These are phyloP conservation scores for Didymella keratinophila DNA, from an alignment of 2,329 filamentous ascomycete species.

Conservation along the genomic window DNA sequence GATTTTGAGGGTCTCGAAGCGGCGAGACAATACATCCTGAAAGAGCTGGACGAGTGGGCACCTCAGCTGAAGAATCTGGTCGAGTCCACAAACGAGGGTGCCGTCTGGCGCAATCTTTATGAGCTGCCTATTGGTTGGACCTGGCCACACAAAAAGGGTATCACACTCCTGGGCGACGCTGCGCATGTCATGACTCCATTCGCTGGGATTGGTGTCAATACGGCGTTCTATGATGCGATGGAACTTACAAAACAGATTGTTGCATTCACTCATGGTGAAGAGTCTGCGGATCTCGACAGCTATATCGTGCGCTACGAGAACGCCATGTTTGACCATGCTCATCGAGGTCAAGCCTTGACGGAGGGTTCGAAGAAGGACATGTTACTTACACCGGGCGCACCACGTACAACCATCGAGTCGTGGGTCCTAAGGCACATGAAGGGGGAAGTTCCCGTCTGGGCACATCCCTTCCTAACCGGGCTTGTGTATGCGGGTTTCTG, in stretches of 20 bases:
- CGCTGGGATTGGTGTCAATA: constrained; percentile 51
- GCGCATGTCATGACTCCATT: constrained; percentile 53
- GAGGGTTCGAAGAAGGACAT: constrained; percentile 58
- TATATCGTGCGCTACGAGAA: constrained; percentile 46
- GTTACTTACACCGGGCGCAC: constrained; percentile 59
- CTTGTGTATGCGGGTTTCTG: constrained; percentile 29
- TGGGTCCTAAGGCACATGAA: constrained; percentile 34
- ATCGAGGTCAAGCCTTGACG: constrained; percentile 45
- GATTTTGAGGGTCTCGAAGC: constrained; percentile 30
- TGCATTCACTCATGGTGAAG: constrained; percentile 24
- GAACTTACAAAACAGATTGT: constrained; percentile 47
- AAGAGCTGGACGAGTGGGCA: constrained; percentile 44
- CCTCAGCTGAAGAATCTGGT: constrained; percentile 37
- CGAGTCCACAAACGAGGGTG: constrained; percentile 30
- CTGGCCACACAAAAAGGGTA: constrained; percentile 48
- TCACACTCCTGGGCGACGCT: constrained; percentile 54
- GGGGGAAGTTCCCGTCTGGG: constrained; percentile 25
- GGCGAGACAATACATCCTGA: constrained; percentile 28
- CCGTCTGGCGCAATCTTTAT: constrained; percentile 43
- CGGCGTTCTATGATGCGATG: constrained; percentile 49
- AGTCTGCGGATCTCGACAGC: constrained; percentile 31
- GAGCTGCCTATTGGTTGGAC: constrained; percentile 52
- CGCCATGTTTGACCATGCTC: constrained; percentile 51
- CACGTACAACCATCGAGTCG: constrained; percentile 53
- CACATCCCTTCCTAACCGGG: constrained; percentile 24